Conservation (phyloP, 805 yeast species). For the Myxozyma monticola region DNA sequence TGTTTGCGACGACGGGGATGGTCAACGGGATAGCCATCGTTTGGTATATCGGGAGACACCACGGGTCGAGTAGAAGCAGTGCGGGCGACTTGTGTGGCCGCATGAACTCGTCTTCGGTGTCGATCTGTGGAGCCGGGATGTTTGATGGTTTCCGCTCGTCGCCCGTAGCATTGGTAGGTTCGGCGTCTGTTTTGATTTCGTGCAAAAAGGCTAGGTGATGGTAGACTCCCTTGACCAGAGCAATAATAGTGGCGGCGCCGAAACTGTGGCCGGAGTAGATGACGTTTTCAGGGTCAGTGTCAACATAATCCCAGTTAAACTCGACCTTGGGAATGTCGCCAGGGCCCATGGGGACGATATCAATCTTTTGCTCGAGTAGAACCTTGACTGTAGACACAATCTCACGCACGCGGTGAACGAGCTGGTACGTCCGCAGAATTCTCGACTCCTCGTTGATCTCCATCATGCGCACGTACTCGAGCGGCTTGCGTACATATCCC, state of each 20-base stretch:
- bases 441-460: conserved; percentile 29
- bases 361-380: conserved; percentile 16
- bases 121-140: conserved; percentile 2
- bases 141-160: conserved; percentile 10
- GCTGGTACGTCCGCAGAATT: conserved; percentile 28
- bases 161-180: conserved; percentile 15
- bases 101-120: conserved; percentile 10
- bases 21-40: conserved; percentile 20
- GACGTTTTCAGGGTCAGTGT: conserved; percentile 16
- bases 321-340: neutral
- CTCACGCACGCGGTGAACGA: conserved; percentile 28
- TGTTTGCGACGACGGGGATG: conserved; percentile 23
- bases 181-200: conserved; percentile 3
- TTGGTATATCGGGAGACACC: conserved; percentile 30
- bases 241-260: conserved; percentile 33
- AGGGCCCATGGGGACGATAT: conserved; percentile 4
- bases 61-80: conserved; percentile 29
- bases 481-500: conserved; percentile 43
- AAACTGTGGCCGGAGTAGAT: conserved; percentile 32
- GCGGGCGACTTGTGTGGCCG: conserved; percentile 17
- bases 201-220: conserved; percentile 13
- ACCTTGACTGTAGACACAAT: conserved; percentile 21
- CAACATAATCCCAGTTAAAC: conserved; percentile 21
- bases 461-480: conserved; percentile 24
- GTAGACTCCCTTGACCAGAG: conserved; percentile 27